Conservation (phyloP, 1,284 basidiomycete genomes). For the Rhodotorula glutinis region DNA sequence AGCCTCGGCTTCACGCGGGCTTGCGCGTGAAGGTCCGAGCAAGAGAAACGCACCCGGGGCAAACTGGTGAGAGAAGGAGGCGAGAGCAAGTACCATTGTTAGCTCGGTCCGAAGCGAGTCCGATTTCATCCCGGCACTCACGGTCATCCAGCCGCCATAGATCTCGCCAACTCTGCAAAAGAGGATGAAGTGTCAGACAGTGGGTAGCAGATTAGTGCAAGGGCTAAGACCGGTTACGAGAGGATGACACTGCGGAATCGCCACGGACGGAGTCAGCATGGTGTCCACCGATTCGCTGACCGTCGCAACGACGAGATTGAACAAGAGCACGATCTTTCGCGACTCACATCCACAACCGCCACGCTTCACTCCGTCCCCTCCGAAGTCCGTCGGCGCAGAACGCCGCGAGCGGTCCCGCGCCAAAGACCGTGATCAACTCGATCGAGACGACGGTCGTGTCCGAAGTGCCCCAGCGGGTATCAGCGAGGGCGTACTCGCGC, state of each 20-base stretch:
- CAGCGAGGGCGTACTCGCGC: conserved; percentile 69
- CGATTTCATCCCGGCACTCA: neutral
- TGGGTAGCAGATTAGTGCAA: no score
- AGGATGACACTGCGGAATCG: neutral
- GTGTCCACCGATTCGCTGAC: no score
- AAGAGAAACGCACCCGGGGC: neutral
- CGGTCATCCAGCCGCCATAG: conserved; percentile 64
- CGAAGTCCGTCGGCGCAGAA: conserved; percentile 65
- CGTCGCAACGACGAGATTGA: no score
- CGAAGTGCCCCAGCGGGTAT: conserved; percentile 70
- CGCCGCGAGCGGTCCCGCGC: conserved; percentile 55
- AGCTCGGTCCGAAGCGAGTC: no score
- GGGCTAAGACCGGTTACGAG: neutral
- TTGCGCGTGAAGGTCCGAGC: no score
- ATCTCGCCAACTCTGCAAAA: conserved; percentile 10
- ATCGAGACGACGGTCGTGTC: conserved; percentile 75
- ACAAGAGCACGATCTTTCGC: no score
- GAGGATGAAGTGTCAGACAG: no score
- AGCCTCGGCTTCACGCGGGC: no score
- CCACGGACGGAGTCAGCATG: neutral
- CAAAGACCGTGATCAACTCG: conserved; percentile 74
- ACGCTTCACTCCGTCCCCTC: conserved; percentile 62
- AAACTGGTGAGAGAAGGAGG: neutral
- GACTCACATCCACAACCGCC: conserved; percentile 68
- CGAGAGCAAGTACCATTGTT: no score